These are phyloP conservation scores for Jasminum sambac DNA, from an alignment of 257 asterid genomes.

Conservation along the genomic window DNA sequence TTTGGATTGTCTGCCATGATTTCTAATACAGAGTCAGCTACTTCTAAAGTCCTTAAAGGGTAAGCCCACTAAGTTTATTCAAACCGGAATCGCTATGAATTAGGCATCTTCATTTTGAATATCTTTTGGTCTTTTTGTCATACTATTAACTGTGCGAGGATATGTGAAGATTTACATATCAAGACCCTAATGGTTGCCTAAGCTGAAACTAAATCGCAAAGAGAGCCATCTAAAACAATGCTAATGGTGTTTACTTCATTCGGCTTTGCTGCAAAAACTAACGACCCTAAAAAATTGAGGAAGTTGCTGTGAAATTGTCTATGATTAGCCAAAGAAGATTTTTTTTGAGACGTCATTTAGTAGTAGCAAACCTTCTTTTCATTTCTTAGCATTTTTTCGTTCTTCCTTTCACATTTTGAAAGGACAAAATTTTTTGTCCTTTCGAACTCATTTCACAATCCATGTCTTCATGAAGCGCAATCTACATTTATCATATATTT, in stretches of 20 bases:
- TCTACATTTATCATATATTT: not conserved
- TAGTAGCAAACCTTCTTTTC: not conserved
- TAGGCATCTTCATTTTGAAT: slow-evolving; percentile 13
- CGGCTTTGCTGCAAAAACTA: not conserved
- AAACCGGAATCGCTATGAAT: not conserved
- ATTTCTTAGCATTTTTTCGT: no score
- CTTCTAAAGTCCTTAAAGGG: slow-evolving; percentile 84
- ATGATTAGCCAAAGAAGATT: not conserved
- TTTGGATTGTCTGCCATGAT: slow-evolving; percentile 63
- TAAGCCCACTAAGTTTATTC: slow-evolving; percentile 31
- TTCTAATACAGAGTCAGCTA: slow-evolving; percentile 59
- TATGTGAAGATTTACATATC: slow-evolving; percentile 3
- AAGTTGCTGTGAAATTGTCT: no score
- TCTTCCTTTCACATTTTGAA: not conserved
- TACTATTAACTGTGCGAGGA: not conserved
- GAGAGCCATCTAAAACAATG: not conserved
- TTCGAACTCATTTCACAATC: not conserved
- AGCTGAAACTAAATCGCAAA: not conserved
- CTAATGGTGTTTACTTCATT: no score
- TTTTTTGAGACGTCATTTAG: not conserved
- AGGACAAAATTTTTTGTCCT: not conserved
- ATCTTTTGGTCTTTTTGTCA: not conserved
- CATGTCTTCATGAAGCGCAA: slow-evolving; percentile 7
- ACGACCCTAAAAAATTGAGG: no score
- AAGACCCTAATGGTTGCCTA: not conserved